phyloP scores from a whole-genome alignment of 768 basidiomycete species.

The Hericium alpestre region DNA sequence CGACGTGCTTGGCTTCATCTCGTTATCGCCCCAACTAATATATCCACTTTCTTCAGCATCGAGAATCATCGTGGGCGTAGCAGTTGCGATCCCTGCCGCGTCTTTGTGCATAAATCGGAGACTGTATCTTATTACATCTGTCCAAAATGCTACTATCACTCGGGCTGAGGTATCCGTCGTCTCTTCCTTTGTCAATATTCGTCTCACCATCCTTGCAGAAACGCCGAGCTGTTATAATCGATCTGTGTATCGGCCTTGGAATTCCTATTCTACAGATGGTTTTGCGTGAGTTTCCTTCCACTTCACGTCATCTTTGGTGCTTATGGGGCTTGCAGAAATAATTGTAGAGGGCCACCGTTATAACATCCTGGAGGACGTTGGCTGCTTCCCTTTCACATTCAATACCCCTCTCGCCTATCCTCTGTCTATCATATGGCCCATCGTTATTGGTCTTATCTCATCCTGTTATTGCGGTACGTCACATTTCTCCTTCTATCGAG shows the following conservation, averaged over 20 bases:
- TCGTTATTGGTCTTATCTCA: constrained; percentile 19
- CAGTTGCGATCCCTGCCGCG: background rate
- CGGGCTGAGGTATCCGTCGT: background rate
- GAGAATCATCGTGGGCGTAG: too few species aligned
- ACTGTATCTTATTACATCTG: background rate
- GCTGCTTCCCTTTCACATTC: constrained; percentile 37
- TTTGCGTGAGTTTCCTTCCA: background rate
- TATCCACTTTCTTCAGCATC: background rate
- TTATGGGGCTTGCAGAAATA: too few species aligned
- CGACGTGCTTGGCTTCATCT: too few species aligned
- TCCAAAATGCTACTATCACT: background rate
- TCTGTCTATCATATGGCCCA: constrained; percentile 21
- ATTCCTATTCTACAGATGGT: background rate
- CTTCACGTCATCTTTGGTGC: too few species aligned
- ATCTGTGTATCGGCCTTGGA: background rate
- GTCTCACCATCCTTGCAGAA: too few species aligned
- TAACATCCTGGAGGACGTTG: constrained; percentile 44
- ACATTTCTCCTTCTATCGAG: background rate
- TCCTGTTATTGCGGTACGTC: background rate
- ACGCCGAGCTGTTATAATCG: background rate
- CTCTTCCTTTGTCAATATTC: background rate
- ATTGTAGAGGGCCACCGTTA: constrained; percentile 51
- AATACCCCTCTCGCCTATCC: constrained; percentile 25
- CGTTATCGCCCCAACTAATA: too few species aligned
- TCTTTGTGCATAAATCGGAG: background rate